Evolutionary conservation across 768 basidiomycete species (phyloP).

Genomic region (Clitopilus hobsonii): DNA sequence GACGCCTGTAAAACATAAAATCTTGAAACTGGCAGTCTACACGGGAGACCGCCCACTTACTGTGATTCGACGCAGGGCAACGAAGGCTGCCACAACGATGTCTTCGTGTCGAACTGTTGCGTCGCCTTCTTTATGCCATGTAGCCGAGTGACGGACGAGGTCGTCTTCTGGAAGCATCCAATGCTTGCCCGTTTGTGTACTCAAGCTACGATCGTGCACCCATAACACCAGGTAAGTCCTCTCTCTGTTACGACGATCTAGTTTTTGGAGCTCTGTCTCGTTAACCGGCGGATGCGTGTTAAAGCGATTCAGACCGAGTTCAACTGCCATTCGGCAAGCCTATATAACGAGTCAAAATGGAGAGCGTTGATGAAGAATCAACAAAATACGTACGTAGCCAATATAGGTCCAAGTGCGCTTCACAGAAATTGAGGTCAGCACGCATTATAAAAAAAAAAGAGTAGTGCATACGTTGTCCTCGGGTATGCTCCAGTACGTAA

Average conservation of each 20-base stretch:
- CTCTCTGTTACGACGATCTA: constrained; percentile 81
- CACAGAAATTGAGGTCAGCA: constrained; percentile 10
- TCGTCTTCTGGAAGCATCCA: constrained; percentile 92
- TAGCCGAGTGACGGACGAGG: constrained; percentile 59
- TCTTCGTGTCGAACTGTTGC: constrained; percentile 66
- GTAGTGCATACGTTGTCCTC: constrained; percentile 65
- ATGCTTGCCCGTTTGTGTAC: constrained; percentile 79
- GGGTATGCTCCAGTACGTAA: constrained; percentile 88
- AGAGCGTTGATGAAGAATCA: background rate
- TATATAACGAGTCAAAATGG: constrained; percentile 17
- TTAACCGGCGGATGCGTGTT: constrained; percentile 45
- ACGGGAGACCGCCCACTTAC: constrained; percentile 33
- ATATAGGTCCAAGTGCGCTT: constrained; percentile 87
- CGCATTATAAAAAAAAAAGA: constrained; percentile 6
- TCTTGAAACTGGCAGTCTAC: constrained; percentile 1
- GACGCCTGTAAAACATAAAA: constrained; percentile 43
- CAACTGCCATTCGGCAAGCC: constrained; percentile 88
- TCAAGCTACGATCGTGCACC: constrained; percentile 81
- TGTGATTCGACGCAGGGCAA: constrained; percentile 75
- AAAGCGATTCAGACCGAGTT: constrained; percentile 75
- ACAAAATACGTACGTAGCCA: constrained; percentile 59
- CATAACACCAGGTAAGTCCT: constrained; percentile 84
- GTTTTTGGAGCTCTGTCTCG: constrained; percentile 61
- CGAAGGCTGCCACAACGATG: constrained; percentile 74
- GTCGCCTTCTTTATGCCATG: constrained; percentile 67